A percentile compares a stretch with the other conserved stretches of the same genome.
phyloP scores from a whole-genome alignment of 176 grass and related monocot genomes.

The Puya raimondii region DNA sequence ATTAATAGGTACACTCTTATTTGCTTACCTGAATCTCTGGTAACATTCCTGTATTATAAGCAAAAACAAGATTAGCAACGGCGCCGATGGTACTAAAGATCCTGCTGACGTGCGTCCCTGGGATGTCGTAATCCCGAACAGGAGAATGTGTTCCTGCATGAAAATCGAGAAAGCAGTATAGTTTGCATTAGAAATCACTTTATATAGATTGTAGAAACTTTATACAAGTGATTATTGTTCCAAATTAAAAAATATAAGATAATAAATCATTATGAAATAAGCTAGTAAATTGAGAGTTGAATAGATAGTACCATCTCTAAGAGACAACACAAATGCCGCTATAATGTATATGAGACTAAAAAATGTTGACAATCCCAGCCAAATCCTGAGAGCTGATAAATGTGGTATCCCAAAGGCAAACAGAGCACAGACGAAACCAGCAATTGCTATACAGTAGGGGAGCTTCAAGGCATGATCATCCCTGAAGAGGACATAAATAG shows the following conservation, averaged over 20 bases:
- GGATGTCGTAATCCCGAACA: constrained; percentile 71
- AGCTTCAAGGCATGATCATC: constrained; percentile 71
- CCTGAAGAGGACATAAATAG: constrained; percentile 66
- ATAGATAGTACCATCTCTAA: constrained; percentile 58
- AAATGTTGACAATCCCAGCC: constrained; percentile 89
- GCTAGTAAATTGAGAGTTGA: background rate
- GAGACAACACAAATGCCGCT: constrained; percentile 58
- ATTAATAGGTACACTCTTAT: background rate
- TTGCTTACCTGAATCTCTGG: constrained; percentile 81
- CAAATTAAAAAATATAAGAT: too few species aligned
- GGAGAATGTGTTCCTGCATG: constrained; percentile 36
- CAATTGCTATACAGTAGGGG: constrained; percentile 86
- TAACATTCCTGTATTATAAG: constrained; percentile 93
- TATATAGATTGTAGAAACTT: background rate
- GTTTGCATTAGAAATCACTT: background rate
- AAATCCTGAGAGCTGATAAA: constrained; percentile 83
- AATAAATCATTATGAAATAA: too few species aligned
- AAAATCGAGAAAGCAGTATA: constrained; percentile 4
- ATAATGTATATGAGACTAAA: constrained; percentile 84
- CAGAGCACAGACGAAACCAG: constrained; percentile 74
- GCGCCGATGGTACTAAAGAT: constrained; percentile 78
- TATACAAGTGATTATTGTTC: too few species aligned
- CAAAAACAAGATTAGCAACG: constrained; percentile 73
- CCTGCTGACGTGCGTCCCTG: constrained; percentile 32
- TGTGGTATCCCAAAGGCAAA: constrained; percentile 92